A percentile compares a stretch with the other conserved stretches of the same genome.
These are phyloP conservation scores for Lindgomyces ingoldianus DNA, from an alignment of 495 filamentous ascomycete species.

Conservation along the genomic window DNA sequence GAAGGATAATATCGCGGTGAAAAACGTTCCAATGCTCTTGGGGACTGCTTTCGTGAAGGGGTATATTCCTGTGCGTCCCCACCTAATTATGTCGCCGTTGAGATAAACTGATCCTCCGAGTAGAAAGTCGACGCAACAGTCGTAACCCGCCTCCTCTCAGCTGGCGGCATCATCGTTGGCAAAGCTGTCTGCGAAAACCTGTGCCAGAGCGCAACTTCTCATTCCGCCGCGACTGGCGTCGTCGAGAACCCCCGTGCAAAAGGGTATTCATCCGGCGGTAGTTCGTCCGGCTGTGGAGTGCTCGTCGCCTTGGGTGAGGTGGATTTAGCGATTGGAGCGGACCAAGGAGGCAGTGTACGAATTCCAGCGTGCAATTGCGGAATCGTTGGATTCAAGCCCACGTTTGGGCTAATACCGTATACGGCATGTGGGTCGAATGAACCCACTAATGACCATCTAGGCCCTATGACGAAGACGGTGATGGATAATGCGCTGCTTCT, in stretches of 20 bases:
- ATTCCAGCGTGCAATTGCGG: conserved; percentile 51
- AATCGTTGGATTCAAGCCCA: conserved; percentile 47
- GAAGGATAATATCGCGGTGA: conserved; percentile 42
- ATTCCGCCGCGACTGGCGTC: conserved; percentile 45
- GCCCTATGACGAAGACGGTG: conserved; percentile 50
- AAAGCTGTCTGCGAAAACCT: conserved; percentile 50
- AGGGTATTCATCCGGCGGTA: conserved; percentile 56
- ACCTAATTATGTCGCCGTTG: neutral
- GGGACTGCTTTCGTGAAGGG: conserved; percentile 39
- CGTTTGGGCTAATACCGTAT: conserved; percentile 45
- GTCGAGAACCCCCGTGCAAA: conserved; percentile 46
- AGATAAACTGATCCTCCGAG: neutral
- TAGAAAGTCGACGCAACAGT: conserved; percentile 46
- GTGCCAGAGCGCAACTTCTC: conserved; percentile 44
- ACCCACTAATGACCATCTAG: conserved; percentile 43
- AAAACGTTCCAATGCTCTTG: conserved; percentile 39
- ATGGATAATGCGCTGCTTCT: conserved; percentile 55
- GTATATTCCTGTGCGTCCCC: conserved; percentile 33
- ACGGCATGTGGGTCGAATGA: conserved; percentile 42
- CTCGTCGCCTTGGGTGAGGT: conserved; percentile 55
- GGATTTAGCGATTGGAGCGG: conserved; percentile 60
- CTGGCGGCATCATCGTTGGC: conserved; percentile 44
- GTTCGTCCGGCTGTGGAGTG: conserved; percentile 57
- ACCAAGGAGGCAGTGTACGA: conserved; percentile 63
- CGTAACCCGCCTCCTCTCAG: conserved; percentile 52